These are phyloP conservation scores for Recurvomyces mirabilis DNA, from an alignment of 495 filamentous ascomycete genomes.

Conservation along the genomic window DNA sequence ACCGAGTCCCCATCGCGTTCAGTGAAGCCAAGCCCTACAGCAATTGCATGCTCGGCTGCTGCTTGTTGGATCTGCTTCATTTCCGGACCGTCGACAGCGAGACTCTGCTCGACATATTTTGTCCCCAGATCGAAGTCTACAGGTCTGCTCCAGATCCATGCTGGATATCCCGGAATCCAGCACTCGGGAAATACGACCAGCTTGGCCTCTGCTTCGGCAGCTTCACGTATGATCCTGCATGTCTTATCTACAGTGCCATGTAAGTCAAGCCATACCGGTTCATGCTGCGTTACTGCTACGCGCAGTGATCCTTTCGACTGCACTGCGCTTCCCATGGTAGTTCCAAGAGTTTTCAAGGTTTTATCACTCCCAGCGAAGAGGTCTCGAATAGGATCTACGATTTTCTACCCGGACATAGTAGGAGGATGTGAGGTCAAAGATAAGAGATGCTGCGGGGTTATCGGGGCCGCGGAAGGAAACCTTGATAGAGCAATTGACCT, in stretches of 20 bases:
- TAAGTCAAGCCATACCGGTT: constrained; percentile 46
- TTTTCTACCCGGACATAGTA: no score
- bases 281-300: constrained; percentile 28
- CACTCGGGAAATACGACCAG: constrained; percentile 46
- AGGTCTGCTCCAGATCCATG: constrained; percentile 17
- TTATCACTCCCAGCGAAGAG: no score
- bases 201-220: constrained; percentile 38
- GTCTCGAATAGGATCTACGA: no score
- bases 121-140: constrained; percentile 34
- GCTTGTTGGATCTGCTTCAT: constrained; percentile 36
- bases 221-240: constrained; percentile 40
- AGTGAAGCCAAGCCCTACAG: constrained; percentile 44
- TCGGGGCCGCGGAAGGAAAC: no score
- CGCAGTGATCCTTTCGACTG: no score
- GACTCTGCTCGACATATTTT: constrained; percentile 42
- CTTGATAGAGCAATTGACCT: no score
- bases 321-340: no score
- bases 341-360: no score
- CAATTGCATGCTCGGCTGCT: constrained; percentile 36
- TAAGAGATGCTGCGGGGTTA: no score
- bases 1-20: constrained; percentile 39
- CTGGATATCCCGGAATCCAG: constrained; percentile 47
- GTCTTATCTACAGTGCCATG: constrained; percentile 39
- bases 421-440: no score
- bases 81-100: constrained; percentile 35